A percentile compares a stretch with the other conserved stretches of the same genome.
phyloP scores from a whole-genome alignment of 768 basidiomycete genomes.

The Chalciporus piperatus region DNA sequence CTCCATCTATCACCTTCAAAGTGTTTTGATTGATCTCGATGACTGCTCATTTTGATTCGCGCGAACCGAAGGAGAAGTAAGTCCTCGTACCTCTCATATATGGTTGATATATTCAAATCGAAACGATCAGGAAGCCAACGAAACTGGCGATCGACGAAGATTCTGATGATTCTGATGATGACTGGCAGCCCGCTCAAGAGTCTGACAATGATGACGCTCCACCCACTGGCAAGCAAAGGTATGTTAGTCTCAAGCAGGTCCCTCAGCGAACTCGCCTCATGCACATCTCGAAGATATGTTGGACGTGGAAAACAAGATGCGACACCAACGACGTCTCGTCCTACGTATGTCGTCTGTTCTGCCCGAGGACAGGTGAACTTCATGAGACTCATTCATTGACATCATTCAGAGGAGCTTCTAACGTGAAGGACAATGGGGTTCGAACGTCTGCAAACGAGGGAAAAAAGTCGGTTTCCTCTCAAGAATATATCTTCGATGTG shows the following conservation, averaged over 20 bases:
- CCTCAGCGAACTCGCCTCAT: not conserved
- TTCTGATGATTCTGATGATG: not conserved
- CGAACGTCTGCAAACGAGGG: no score
- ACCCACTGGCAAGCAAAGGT: not conserved
- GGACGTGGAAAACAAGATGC: not conserved
- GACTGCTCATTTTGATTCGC: not conserved
- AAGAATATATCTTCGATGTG: no score
- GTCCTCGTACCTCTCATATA: not conserved
- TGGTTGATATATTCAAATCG: not conserved
- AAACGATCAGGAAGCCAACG: not conserved
- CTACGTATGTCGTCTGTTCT: constrained; percentile 1
- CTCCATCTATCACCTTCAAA: not conserved
- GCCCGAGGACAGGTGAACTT: not conserved
- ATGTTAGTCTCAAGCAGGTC: not conserved
- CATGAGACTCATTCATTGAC: not conserved
- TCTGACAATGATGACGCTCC: no score
- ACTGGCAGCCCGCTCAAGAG: not conserved
- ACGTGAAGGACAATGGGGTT: no score
- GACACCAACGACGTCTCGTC: accelerated
- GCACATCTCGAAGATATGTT: not conserved
- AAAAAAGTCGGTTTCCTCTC: no score
- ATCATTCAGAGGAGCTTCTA: no score
- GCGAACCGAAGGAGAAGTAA: not conserved
- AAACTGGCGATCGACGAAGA: not conserved
- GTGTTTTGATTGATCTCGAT: not conserved